Base-by-base conservation (phyloP, 1,284 basidiomycete species). In the Apiotrichum laibachii region DNA sequence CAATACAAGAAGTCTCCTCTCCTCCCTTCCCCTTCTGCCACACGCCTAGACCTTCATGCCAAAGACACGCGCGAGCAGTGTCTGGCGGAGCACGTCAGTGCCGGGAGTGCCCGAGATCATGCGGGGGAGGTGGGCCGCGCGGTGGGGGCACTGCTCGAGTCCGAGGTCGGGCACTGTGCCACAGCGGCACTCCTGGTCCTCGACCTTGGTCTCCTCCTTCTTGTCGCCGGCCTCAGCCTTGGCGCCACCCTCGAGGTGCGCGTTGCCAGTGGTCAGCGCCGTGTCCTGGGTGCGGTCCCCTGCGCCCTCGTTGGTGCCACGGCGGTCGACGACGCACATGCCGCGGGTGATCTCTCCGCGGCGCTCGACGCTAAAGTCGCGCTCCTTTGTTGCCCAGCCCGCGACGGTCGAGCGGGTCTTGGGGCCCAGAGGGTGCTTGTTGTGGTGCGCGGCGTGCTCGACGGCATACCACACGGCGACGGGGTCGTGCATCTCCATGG, bases 401-500 rank as follows among this genome's bases (percentile, higher is more conserved):
- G 64, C 46, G 19, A 46, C 39, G 21, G 49, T 51, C 15, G 13
- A 43, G n/a, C 5, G n/a, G 18, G 34, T 19, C n/a, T 5, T 5
- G 5, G n/a, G 26, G 19, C 34, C 50, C 53, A 31, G 47, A 31
- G 31, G 35, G 37, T 19, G 43, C 66, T 71, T 59, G 70, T 18
- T 22, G 33, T 33, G 35, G 2, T 37, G 35, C 68, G 72, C 82
- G 48, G 81, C 76, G 61, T 85, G 77, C 5, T 82, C 83, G 39
- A 84, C 81, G 22, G 85, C 85, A 63, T 73, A 79, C 78, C 78
- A 80, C 11, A 78, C 68, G 10, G 76, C 76, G 15, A 79, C 67
- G 26, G 77, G 77, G 57, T 79, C 77, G 69, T 79, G 77, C 66
- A 94, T 82, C 77, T 92, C 89, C 85, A 92, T 85, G 10, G 83